Conservation (phyloP, 768 basidiomycete genomes). For the Rickenella mellea region DNA sequence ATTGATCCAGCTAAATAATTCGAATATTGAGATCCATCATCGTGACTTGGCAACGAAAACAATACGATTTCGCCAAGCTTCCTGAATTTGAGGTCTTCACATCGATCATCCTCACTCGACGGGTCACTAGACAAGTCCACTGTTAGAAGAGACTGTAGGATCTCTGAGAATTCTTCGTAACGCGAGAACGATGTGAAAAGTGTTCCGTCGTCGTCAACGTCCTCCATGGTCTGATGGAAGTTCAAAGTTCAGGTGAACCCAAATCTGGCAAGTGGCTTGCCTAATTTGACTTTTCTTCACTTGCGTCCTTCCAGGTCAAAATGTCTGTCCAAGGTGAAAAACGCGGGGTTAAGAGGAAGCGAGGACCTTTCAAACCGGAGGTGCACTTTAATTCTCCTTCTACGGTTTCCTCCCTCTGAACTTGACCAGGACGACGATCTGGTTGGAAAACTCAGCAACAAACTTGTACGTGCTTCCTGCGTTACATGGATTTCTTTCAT, state of each 20-base stretch:
- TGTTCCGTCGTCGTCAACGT: constrained; percentile 33
- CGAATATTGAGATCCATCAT: no score
- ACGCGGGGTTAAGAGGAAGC: constrained; percentile 33
- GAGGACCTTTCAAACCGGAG: constrained; percentile 24
- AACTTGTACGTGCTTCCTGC: constrained; percentile 32
- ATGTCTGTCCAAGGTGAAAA: constrained; percentile 4
- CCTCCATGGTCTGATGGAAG: constrained; percentile 19
- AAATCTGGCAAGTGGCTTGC: constrained; percentile 6
- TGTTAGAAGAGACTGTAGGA: constrained; percentile 42
- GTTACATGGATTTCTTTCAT: constrained; percentile 5
- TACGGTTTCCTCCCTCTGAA: no score
- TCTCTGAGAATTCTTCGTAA: constrained; percentile 44
- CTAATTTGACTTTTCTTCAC: constrained; percentile 6
- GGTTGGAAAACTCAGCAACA: constrained; percentile 35
- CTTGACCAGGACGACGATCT: constrained; percentile 27
- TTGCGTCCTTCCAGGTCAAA: constrained; percentile 10
- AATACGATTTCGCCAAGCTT: constrained; percentile 44
- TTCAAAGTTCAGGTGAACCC: background rate
- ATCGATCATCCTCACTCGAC: constrained; percentile 29
- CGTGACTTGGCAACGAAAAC: no score
- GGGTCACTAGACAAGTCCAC: constrained; percentile 36
- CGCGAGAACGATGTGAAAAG: constrained; percentile 52
- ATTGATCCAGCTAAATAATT: constrained; percentile 75
- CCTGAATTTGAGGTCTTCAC: constrained; percentile 31
- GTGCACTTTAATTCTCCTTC: no score